Percentiles rank a stretch among this genome's conserved stretches.
These are phyloP conservation scores for Camellia oleifera DNA, from an alignment of 179 eudicot species.

Conservation along the genomic window DNA sequence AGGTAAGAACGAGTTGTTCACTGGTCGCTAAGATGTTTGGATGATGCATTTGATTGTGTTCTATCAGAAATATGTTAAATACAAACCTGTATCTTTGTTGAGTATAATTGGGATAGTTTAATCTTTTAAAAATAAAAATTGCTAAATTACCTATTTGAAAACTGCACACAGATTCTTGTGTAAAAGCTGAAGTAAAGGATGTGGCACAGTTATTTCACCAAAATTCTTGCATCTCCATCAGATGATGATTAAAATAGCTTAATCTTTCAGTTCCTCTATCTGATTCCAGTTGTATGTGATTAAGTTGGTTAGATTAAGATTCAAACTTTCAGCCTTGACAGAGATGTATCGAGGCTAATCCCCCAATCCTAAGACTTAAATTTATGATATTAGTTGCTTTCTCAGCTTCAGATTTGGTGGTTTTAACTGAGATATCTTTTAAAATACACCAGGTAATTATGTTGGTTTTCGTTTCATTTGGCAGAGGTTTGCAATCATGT, in stretches of 20 bases:
- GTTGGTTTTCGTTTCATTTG: background rate
- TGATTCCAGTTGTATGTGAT: background rate
- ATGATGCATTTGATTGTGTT: background rate
- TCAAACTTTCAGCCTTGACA: background rate
- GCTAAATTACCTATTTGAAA: background rate
- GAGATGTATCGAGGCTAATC: background rate
- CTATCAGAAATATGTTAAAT: background rate
- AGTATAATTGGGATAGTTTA: background rate
- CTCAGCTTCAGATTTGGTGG: background rate
- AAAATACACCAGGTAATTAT: background rate
- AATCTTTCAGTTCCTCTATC: background rate
- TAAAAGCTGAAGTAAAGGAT: conserved; percentile 4
- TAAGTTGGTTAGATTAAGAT: conserved; percentile 9
- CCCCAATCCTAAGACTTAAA: background rate
- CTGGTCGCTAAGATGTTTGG: conserved; percentile 1
- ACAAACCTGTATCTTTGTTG: background rate
- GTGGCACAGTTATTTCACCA: background rate
- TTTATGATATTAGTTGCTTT: background rate
- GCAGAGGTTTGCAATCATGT: background rate
- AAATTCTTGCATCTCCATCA: background rate
- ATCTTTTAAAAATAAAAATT: no score
- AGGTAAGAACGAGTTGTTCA: conserved; percentile 27
- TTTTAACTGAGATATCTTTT: background rate
- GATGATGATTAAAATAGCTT: background rate
- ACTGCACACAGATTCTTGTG: conserved; percentile 7